Base-by-base conservation (phyloP, 495 filamentous ascomycete genomes). In the Aspergillus kassunensis region DNA sequence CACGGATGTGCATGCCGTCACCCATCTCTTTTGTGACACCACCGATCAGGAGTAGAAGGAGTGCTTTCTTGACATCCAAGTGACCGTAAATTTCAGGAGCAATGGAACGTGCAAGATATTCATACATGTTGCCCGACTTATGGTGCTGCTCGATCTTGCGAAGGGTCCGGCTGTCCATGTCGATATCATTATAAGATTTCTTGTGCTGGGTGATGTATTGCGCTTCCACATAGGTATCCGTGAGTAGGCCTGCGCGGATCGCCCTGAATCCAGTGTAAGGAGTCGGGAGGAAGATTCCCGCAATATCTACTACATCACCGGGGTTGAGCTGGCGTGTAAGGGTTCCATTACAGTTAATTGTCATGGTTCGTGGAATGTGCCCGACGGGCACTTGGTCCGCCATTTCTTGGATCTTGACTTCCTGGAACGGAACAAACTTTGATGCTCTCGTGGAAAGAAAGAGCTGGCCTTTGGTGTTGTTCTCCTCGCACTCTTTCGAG, bases 191-290 rank as follows among this genome's bases (percentile, higher is more conserved):
- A 73, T 98, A 98, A 15, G 91, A 89, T 66, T 96, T 95, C 75
- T 97, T 98, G 76, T 98, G 93, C 65, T 97, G 95, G 15, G 80
- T 83, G 37, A 97, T 82, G 67, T 93, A 78, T 65, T 97, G 93
- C 4, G 91, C 91, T 72, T 98, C 95, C 12, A 98, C 75, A 70
- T 96, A 98, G 10, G 93, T 98, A 62, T 98, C 93, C 23, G 93
- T 98, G 44, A 98, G 69, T 2, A 98, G 82, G 46, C 93, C 93
- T 24, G 93, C 93, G 40, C 88, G 86, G 70, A 98, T 95, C 4
- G 95, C 93, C 62, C 93, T 87, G 79, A 97, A 98, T 24, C 93
- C 93, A 8, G 93, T 98, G 66, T 98, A 98, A 1, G 93, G 93
- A 2, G 90, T 97, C 8, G 93, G 93, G 13, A 98, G 78, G 76